Base-by-base conservation (phyloP, 148 eudicot species). In the Beta vulgaris region DNA sequence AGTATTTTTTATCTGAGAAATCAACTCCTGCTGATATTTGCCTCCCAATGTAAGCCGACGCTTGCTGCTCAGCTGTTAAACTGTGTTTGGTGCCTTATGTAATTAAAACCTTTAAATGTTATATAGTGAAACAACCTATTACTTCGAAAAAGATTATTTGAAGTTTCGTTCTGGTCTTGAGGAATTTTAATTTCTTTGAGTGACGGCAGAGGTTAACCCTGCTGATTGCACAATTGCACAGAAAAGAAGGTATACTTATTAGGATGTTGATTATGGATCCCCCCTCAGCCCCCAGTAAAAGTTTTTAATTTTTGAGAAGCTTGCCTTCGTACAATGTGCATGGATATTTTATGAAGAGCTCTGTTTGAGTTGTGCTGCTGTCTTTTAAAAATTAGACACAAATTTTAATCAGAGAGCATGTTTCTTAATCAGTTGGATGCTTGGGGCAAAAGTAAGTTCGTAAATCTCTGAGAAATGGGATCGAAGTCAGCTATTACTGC, bases 11-110 rank as follows among this genome's bases (percentile, higher is more conserved):
- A 63, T 79, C 72, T 80, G 79, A 75, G 75, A 79, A 68, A 75
- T 70, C 73, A 75, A 75, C 58, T 64, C 44, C 75, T 61, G 79
- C 79, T 62, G 76, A 75, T 51, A 61, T 60, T 54, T 74, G 69
- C 78, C 76, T 62, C 70, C 66, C 75, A 80, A 80, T 80, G 79
- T 80, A 75, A 80, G 83, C 76, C 79, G 72, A 71, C 71, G 79
- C 76, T 75, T 69, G 72, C 65, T 80, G 83, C 71, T 78, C 63
- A 78, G 75, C 80, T 72, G 68, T 62, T 39, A 69, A n/a, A 74
- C 70, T 37, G n/a, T 69, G 59, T 42, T 75, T 71, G 53, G 55
- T 70, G 25, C 61, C 66, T 64, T 59, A 8, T 75, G 83, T 75
- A 80, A 69, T 32, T 53, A 29, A 8, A 40, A 70, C 54, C n/a